These are phyloP conservation scores for Trichoderma hamatum DNA, from an alignment of 2,329 filamentous ascomycete species.

Conservation along the genomic window DNA sequence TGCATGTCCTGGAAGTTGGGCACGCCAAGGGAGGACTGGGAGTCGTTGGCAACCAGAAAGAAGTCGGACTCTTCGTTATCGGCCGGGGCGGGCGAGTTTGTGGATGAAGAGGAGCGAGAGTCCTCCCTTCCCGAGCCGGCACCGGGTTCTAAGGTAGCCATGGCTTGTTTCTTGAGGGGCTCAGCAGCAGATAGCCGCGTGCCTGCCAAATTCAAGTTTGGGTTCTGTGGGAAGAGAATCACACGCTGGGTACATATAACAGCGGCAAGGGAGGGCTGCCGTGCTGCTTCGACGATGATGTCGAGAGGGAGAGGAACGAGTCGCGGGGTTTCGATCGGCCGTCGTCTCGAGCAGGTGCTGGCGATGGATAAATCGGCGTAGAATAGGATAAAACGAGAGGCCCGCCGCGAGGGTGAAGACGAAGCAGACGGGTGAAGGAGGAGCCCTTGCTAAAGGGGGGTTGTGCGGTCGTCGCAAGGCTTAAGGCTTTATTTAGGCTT, in stretches of 20 bases:
- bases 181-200: constrained; percentile 16
- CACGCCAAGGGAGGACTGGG: constrained; percentile 84
- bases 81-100: constrained; percentile 72
- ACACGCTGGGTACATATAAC: neutral
- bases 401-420: neutral
- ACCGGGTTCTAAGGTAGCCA: constrained; percentile 20
- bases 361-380: neutral
- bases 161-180: constrained; percentile 7
- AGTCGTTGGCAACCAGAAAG: constrained; percentile 87
- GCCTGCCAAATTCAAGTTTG: neutral
- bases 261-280: constrained; percentile 14
- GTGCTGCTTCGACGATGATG: neutral
- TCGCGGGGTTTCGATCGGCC: neutral
- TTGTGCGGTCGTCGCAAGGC: neutral
- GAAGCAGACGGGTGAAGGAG: constrained; percentile 12
- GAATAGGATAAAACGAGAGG: neutral
- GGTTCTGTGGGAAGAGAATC: neutral
- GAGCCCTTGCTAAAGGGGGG: constrained; percentile 6
- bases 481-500: constrained; percentile 11
- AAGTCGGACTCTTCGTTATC: constrained; percentile 94
- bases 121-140: constrained; percentile 50
- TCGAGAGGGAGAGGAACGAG: neutral
- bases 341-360: neutral
- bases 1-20: constrained; percentile 76
- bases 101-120: constrained; percentile 66